Base-by-base conservation (phyloP, 2,329 filamentous ascomycete genomes). In the Rhynchosporium secalis region DNA sequence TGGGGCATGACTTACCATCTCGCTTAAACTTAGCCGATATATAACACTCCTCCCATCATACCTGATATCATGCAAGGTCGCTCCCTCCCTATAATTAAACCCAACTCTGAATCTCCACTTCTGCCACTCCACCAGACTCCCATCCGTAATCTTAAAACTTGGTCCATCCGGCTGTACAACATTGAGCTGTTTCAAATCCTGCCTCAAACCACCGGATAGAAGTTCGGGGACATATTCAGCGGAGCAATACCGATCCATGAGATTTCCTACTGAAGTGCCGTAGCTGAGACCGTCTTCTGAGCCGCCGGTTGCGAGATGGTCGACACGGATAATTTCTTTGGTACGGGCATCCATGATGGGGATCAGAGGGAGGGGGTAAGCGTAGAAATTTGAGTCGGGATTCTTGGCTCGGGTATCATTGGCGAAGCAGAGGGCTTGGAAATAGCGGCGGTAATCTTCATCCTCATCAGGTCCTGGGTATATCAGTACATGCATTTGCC, bases 161-260 rank as follows among this genome's bases (percentile, higher is more conserved):
- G 85, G 81, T 0, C 86, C 85, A 45, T 87, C 83, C 0, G 85
- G 85, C 66, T 88, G 86, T 6, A 81, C 74, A 13, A 88, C 83
- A 65, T 86, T 83, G 63, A 87, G 76, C 1, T 83, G 83, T 74
- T 87, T 88, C 40, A 83, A 68, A 64, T 81, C 80, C 66, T 77
- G 78, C 13, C 80, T 69, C 12, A 74, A 66, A 5, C 75, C 73
- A 20, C 74, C 69, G 12, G 71, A 65, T 5, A 81, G 72, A 10
- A 83, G 70, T 65, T 77, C 75, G n/a, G 74, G 75, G 36, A 75
- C 69, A 62, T 77, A 77, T 59, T 77, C 75, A 6, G 71, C 67
- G 3, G 72, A 58, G 36, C 66, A 69, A 45, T 74, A 76, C 60
- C 76, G 74, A 5, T 76, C 79, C n/a, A 82, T 75, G 49, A 80